Evolutionary conservation across 441 rosid genomes (phyloP), one percentile per base, ranked within the genome.

Genomic region (Flueggea neowawraea): DNA sequence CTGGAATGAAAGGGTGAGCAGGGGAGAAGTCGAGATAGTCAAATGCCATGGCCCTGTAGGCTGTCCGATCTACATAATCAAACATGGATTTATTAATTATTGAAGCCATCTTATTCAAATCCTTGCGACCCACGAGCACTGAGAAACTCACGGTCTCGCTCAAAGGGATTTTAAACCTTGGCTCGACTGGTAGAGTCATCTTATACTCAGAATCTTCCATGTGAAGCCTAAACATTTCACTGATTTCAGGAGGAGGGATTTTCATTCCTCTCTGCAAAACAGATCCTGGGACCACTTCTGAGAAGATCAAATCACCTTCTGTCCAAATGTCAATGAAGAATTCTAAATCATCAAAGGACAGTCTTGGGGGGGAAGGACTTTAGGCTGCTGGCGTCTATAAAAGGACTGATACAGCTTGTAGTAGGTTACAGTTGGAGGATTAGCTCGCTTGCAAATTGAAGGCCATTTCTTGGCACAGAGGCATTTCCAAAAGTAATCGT

Each of bases 401-500:
- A 87, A 90, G 56, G 67, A 82, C 54, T 80, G 85, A 62, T 80
- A 90, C 17, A 94, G 76, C 73, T 78, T 84, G 80, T 79, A 79
- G 75, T 90, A 90, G 16, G 93, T 84, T 15, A 60, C 68, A 3
- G 88, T 75, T 16, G 84, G 93, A 16, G 95, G 91, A 64, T 39
- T 77, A 5, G 80, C 77, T 13, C 81, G 83, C 77, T 85, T 90
- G 84, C 91, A 85, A 73, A 84, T 63, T 1, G 96, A 90, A 68
- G 97, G 98, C 98, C 98, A 94, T 78, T 79, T 80, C 78, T 79
- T 83, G 17, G 87, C 84, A 69, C 98, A 90, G 12, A 79, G 65
- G 31, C 90, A 84, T 79, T 87, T 94, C 98, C 98, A 94, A 31
- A 88, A 74, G 73, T 84, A 94, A 73, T 94, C 98, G 44, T 94